Evolutionary conservation across 768 basidiomycete species (phyloP).

Genomic region (Kwoniella newhampshirensis): DNA sequence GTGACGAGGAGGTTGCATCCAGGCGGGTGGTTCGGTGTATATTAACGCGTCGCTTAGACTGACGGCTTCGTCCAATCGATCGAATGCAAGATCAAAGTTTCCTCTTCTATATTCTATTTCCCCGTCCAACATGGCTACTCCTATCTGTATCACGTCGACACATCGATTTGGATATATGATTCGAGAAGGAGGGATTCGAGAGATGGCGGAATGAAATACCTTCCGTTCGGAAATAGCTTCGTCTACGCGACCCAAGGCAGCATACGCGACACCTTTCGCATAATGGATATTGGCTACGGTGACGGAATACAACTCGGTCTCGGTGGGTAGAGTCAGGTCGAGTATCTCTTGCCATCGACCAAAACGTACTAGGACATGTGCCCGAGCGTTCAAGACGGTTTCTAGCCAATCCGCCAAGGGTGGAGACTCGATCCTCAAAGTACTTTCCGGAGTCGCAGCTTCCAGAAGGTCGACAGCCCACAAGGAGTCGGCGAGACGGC

Average conservation of each 20-base stretch:
- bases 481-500: constrained; percentile 34
- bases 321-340: constrained; percentile 5
- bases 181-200: constrained; percentile 20
- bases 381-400: constrained; percentile 14
- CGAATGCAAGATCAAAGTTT: constrained; percentile 39
- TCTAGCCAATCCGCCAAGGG: constrained; percentile 34
- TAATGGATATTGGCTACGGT: constrained; percentile 31
- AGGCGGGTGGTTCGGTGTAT: constrained; percentile 46
- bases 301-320: constrained; percentile 26
- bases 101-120: constrained; percentile 45
- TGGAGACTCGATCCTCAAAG: constrained; percentile 17
- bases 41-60: constrained; percentile 29
- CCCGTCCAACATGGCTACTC: constrained; percentile 37
- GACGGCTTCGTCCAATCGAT: constrained; percentile 34
- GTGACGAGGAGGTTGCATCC: constrained; percentile 46
- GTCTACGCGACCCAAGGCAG: constrained; percentile 23
- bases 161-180: constrained; percentile 37
- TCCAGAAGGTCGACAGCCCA: constrained; percentile 29
- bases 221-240: constrained; percentile 24
- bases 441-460: constrained; percentile 12
- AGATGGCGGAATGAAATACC: constrained; percentile 13
- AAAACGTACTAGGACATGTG: constrained; percentile 43
- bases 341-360: constrained; percentile 44
- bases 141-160: constrained; percentile 28
- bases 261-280: constrained; percentile 34